Conservation (phyloP, 768 basidiomycete species). For the Mycena metata region DNA sequence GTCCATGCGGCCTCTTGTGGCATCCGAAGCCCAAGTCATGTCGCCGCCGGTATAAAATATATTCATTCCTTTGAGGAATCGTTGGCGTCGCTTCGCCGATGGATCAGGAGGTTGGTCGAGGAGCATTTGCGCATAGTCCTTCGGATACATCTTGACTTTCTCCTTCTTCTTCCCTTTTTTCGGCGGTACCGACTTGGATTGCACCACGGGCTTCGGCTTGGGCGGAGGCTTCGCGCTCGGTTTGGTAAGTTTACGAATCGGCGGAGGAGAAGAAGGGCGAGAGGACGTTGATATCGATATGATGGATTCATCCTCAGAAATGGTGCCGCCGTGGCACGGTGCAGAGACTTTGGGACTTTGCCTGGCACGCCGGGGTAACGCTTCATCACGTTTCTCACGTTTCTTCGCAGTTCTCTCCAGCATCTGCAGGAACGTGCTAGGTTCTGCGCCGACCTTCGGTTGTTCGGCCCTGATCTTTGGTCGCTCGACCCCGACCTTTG, state of each 20-base stretch:
- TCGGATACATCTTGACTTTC: constrained; percentile 63
- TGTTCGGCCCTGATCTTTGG: constrained; percentile 29
- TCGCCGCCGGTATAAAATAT: constrained; percentile 76
- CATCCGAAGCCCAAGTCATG: constrained; percentile 62
- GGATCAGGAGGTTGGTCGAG: constrained; percentile 44
- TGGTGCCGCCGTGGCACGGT: constrained; percentile 23
- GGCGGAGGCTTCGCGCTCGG: constrained; percentile 39
- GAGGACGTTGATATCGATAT: constrained; percentile 39
- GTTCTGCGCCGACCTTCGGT: constrained; percentile 37
- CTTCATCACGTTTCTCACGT: constrained; percentile 44
- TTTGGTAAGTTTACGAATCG: constrained; percentile 28
- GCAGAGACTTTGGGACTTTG: constrained; percentile 1
- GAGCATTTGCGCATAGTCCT: constrained; percentile 67
- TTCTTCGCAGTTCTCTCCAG: constrained; percentile 53
- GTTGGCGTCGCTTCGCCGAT: constrained; percentile 36
- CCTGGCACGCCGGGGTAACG: constrained; percentile 1
- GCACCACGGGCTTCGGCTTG: constrained; percentile 36
- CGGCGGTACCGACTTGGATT: constrained; percentile 33
- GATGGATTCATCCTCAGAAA: constrained; percentile 45
- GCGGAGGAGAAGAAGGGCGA: constrained; percentile 44
- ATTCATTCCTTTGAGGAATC: constrained; percentile 64
- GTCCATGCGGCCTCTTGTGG: constrained; percentile 71
- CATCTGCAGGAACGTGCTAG: constrained; percentile 51
- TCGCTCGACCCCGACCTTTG: too few relatives aligned
- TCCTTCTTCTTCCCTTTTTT: constrained; percentile 46